These are phyloP conservation scores for Flaveria brownii DNA, from an alignment of 129 eudicot species.

Conservation along the genomic window DNA sequence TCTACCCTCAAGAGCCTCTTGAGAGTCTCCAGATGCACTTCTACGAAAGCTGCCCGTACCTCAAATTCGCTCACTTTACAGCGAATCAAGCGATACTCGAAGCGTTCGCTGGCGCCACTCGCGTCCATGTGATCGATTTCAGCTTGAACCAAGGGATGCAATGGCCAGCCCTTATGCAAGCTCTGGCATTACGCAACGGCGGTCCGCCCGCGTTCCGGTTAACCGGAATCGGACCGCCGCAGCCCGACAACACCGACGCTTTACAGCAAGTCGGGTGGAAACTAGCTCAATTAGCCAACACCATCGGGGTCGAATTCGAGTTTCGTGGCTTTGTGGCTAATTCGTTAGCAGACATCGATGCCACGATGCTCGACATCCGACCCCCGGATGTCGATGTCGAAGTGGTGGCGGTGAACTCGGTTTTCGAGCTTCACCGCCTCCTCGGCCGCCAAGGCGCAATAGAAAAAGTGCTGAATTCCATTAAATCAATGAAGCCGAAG, in stretches of 20 bases:
- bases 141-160: conserved; percentile 86
- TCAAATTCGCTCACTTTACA: conserved; percentile 87
- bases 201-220: conserved; percentile 78
- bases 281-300: conserved; percentile 67
- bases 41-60: conserved; percentile 71
- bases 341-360: conserved; percentile 62
- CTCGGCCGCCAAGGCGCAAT: conserved; percentile 59
- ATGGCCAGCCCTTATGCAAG: conserved; percentile 90
- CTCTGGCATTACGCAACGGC: conserved; percentile 66
- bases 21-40: conserved; percentile 78
- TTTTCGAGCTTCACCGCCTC: conserved; percentile 73
- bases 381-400: conserved; percentile 53
- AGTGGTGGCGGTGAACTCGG: conserved; percentile 75
- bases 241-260: conserved; percentile 71
- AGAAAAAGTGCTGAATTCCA: conserved; percentile 61
- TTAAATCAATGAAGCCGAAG: conserved; percentile 66
- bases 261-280: conserved; percentile 84
- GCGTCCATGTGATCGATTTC: conserved; percentile 79
- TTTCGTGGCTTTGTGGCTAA: conserved; percentile 67
- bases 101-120: conserved; percentile 56
- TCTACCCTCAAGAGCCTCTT: conserved; percentile 42
- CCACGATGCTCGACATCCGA: conserved; percentile 49
- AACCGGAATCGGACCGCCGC: conserved; percentile 87
- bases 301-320: conserved; percentile 67
- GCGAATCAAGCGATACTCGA: conserved; percentile 89